phyloP scores from a whole-genome alignment of 2,329 filamentous ascomycete species.

The Acrodontium crateriforme region DNA sequence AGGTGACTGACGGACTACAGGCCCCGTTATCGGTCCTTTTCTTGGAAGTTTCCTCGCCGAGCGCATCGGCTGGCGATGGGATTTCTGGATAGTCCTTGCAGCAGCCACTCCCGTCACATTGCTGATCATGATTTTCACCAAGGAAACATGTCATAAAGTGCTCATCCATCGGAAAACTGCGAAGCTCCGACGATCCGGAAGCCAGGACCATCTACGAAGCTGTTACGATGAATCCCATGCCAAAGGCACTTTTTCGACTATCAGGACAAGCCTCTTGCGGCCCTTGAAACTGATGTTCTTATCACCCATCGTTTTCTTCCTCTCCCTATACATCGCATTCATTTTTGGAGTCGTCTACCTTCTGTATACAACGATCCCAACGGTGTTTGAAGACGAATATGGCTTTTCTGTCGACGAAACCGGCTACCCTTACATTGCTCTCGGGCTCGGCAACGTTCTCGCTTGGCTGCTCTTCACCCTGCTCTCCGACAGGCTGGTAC shows the following conservation, averaged over 20 bases:
- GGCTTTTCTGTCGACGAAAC: conserved; percentile 35
- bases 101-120: conserved; percentile 26
- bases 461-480: conserved; percentile 5
- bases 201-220: conserved; percentile 42
- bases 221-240: conserved; percentile 24
- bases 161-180: conserved; percentile 25
- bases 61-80: conserved; percentile 51
- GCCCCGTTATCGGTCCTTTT: conserved; percentile 38
- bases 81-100: conserved; percentile 20
- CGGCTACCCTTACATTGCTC: conserved; percentile 39
- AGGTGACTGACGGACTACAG: neutral
- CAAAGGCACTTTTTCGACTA: conserved; percentile 15
- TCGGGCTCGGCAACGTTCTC: conserved; percentile 6
- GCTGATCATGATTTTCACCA: conserved; percentile 27
- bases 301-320: conserved; percentile 49
- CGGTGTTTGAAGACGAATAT: conserved; percentile 27
- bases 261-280: conserved; percentile 44
- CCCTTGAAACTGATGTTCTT: conserved; percentile 56
- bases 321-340: conserved; percentile 41
- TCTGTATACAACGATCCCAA: conserved; percentile 32
- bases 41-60: conserved; percentile 51
- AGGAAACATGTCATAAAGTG: conserved; percentile 41
- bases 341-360: conserved; percentile 34
- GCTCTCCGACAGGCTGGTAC: conserved; percentile 7
- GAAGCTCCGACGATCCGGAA: conserved; percentile 18